Base-by-base conservation (phyloP, 306 rosid species). In the Ammopiptanthus mongolicus region DNA sequence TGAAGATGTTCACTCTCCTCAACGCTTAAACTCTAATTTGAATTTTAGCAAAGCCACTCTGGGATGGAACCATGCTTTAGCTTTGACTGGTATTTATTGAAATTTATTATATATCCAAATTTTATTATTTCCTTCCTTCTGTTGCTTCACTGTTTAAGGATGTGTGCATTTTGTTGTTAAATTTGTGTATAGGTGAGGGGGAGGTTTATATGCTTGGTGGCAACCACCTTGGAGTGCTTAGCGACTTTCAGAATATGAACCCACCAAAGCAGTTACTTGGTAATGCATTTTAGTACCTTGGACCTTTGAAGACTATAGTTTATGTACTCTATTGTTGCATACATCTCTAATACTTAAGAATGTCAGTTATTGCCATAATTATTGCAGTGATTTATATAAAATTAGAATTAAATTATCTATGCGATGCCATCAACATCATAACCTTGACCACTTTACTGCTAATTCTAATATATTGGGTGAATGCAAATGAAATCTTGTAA, bases 11-110 rank as follows among this genome's bases (percentile, higher is more conserved):
- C 79, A 77, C 60, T 36, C 81, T 76, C 91, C 99, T 8, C 85
- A 60, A 48, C 29, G 25, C 62, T 64, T 88, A 59, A 74, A 79
- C 68, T 74, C 87, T 22, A 53, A 81, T 0, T 61, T 47, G 61
- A 37, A 44, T 17, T 86, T 88, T 82, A 52, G 83, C 57, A 74
- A 69, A 77, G 90, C 82, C 36, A 69, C 87, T 56, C 74, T 88
- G 13, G 96, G 98, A 69, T 95, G 98, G 98, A 91, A 95, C 84
- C 97, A 95, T 84, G 93, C 88, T 67, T 71, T 95, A 65, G 78
- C 88, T 48, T 82, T 95, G 83, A 84, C 91, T 37, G 91, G 97
- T 92, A 85, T 70, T 56, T 59, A 28, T 31, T 11, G 65, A 15
- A 63, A 41, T 52, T 75, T 73, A n/a, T n/a, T n/a, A 41, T 46